phyloP scores from a whole-genome alignment of 1,284 basidiomycete species.

The Hypsizygus ulmarius region DNA sequence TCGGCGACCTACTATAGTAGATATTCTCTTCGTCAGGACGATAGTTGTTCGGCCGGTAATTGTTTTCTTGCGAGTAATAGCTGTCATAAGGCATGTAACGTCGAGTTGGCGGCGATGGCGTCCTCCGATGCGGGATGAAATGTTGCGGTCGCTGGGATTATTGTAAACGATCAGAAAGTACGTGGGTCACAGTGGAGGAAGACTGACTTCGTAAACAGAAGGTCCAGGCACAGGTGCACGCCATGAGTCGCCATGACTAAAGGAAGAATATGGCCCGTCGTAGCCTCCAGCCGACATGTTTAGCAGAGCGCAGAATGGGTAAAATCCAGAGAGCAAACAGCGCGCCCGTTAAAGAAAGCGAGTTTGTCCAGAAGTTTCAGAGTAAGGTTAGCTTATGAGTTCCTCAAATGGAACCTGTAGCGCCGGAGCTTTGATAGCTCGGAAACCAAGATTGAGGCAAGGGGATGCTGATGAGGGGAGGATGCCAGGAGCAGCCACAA shows the following conservation, averaged over 20 bases:
- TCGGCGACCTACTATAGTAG: conserved; percentile 49
- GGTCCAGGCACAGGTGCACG: conserved; percentile 28
- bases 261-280: conserved; percentile 30
- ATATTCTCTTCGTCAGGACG: conserved; percentile 35
- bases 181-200: conserved; percentile 8
- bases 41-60: conserved; percentile 39
- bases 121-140: conserved; percentile 37
- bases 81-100: conserved; percentile 46
- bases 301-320: conserved; percentile 15
- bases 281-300: conserved; percentile 41
- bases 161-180: conserved; percentile 7
- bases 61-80: conserved; percentile 42
- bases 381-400: neutral
- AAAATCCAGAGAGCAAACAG: conserved; percentile 11
- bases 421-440: neutral
- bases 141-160: conserved; percentile 29
- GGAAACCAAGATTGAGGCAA: conserved; percentile 4
- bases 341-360: conserved; percentile 3
- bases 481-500: conserved; percentile 20
- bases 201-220: conserved; percentile 38
- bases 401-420: too few relatives aligned
- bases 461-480: conserved; percentile 4
- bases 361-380: neutral
- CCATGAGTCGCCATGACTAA: conserved; percentile 29
- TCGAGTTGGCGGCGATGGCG: conserved; percentile 49